Evolutionary conservation across 176 grass and related monocot species (phyloP).

Genomic region (Eragrostis nindensis): DNA sequence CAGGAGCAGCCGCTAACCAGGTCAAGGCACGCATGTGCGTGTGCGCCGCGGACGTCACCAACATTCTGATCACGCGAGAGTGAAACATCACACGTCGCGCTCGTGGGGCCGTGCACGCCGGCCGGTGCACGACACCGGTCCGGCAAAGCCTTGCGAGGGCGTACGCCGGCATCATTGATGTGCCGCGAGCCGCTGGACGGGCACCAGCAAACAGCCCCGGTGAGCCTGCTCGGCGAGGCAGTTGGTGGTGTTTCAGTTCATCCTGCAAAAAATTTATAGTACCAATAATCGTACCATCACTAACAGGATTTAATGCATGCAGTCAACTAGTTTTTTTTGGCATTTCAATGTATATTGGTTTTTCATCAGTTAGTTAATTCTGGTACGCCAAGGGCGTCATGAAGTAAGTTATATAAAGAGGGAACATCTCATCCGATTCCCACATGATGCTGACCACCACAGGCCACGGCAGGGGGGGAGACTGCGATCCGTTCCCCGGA

Average conservation of each 20-base stretch:
- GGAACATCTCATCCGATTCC: slow-evolving; percentile 35
- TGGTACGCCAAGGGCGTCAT: not conserved
- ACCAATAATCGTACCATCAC: too few relatives aligned
- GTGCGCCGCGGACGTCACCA: slow-evolving; percentile 17
- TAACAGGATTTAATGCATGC: not conserved
- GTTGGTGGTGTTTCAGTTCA: slow-evolving; percentile 2
- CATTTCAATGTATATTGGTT: not conserved
- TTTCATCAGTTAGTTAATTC: not conserved
- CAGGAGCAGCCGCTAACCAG: slow-evolving; percentile 3
- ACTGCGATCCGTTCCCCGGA: slow-evolving; percentile 18
- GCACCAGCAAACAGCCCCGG: slow-evolving; percentile 33
- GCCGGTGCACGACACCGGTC: slow-evolving; percentile 32
- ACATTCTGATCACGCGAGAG: slow-evolving; percentile 23
- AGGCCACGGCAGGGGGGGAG: not conserved
- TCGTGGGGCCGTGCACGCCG: not conserved
- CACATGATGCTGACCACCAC: slow-evolving; percentile 49
- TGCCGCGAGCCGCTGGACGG: not conserved
- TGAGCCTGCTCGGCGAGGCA: not conserved
- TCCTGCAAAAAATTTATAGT: not conserved
- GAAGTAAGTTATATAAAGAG: slow-evolving; percentile 37
- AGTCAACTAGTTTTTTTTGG: not conserved
- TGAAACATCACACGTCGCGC: slow-evolving; percentile 6
- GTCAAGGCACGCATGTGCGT: slow-evolving; percentile 31
- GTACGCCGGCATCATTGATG: slow-evolving; percentile 23
- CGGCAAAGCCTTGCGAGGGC: not conserved